A percentile compares a stretch with the other conserved stretches of the same genome.
These are phyloP conservation scores for Boletus fagicola DNA, from an alignment of 768 basidiomycete genomes.

Conservation along the genomic window DNA sequence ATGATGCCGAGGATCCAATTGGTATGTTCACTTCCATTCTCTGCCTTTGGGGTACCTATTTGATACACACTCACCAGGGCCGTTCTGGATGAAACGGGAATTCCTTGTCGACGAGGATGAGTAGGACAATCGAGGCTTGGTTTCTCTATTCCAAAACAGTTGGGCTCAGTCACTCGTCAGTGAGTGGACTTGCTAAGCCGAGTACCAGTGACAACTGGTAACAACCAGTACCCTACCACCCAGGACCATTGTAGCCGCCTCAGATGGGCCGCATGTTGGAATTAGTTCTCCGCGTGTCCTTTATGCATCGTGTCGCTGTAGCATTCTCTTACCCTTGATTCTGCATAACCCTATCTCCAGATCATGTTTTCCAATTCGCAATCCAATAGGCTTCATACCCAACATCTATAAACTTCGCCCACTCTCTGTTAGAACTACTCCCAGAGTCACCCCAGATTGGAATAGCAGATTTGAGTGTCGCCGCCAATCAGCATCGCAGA, in stretches of 20 bases:
- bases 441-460: background rate
- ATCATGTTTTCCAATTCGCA: background rate
- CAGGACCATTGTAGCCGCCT: too few species aligned
- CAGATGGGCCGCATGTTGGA: too few species aligned
- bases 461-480: background rate
- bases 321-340: background rate
- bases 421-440: background rate
- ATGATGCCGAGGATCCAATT: conserved; percentile 47
- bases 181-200: too few species aligned
- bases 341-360: background rate
- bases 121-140: background rate
- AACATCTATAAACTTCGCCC: background rate
- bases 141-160: background rate
- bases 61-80: conserved; percentile 15
- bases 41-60: background rate
- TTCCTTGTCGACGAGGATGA: conserved; percentile 26
- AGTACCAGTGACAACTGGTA: too few species aligned
- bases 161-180: too few species aligned
- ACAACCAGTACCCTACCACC: too few species aligned
- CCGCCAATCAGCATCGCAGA: background rate
- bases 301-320: background rate
- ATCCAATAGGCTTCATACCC: conserved; percentile 1
- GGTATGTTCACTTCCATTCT: conserved; percentile 30
- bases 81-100: conserved; percentile 31
- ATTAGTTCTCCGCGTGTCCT: background rate